Evolutionary conservation across 163 green algal genomes (phyloP), one percentile per base, ranked within the genome.

Genomic region (Chloromonas sp.): DNA sequence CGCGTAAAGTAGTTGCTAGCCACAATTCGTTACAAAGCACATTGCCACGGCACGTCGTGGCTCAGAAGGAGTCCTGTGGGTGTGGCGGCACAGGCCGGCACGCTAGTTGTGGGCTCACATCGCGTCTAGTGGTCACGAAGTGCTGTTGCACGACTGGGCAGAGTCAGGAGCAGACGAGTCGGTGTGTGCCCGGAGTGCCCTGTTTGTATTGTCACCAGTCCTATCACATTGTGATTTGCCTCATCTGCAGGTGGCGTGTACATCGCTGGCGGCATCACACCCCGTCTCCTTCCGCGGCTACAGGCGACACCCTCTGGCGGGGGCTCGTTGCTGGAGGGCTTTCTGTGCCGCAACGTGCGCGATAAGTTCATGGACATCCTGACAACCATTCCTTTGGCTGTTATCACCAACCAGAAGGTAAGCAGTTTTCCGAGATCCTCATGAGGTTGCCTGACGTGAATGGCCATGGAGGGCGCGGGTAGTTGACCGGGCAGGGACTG

Each of bases 251-350:
- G 95, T 5, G 96, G 95, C 8, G 92, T 98, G 14, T 98, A 98
- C 92, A 95, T 98, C 82, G 95, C 93, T 66, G 96, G 96, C 8
- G 96, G 96, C 84, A 98, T 99, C 86, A 92, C 93, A 36, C 93
- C 94, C 14, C 95, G 94, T 86, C 86, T 89, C 70, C 81, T 91
- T 60, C 78, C 87, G 36, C 92, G 93, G 80, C 85, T 97, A 85
- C 92, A 2, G 85, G 89, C 14, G 89, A 95, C 15, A 8, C n/a
- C 15, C 79, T 78, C 58, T 0, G 70, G 70, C 14, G 81, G 81
- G 3, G 88, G 88, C 14, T 70, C 81, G 0, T 77, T 91, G 84
- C 82, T 91, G 74, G 88, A 91, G 62, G 86, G 86, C 71, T 89
- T 88, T 82, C 79, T 91, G 83, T 71, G 71, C 60, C 87, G 83